phyloP scores from a whole-genome alignment of 192 early-diverging fungal species.

The Coemansia sp. region DNA sequence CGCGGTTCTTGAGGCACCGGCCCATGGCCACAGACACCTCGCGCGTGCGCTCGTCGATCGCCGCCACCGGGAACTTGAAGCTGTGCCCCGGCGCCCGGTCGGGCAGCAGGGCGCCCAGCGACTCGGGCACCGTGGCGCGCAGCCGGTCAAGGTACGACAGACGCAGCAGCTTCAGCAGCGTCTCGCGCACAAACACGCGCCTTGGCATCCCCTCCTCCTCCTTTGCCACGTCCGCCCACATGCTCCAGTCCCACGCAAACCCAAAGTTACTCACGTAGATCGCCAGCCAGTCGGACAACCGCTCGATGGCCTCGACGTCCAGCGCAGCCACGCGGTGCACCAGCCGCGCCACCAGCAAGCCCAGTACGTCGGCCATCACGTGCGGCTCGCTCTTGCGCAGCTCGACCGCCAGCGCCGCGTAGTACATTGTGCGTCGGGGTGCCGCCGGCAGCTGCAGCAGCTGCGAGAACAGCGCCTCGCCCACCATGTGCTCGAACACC shows the following conservation, averaged over 20 bases:
- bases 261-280: slow-evolving; percentile 93
- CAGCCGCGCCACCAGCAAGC: slow-evolving; percentile 29
- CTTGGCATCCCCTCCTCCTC: slow-evolving; percentile 25
- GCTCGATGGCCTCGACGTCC: slow-evolving; percentile 81
- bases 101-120: slow-evolving; percentile 60
- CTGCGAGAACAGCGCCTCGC: slow-evolving; percentile 58
- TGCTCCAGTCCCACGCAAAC: slow-evolving; percentile 85
- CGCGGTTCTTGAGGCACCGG: slow-evolving; percentile 45
- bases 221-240: slow-evolving; percentile 56
- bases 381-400: slow-evolving; percentile 53
- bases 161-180: slow-evolving; percentile 79
- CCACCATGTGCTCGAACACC: slow-evolving; percentile 56
- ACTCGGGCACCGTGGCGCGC: slow-evolving; percentile 69
- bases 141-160: slow-evolving; percentile 90
- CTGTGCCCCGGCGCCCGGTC: slow-evolving; percentile 62
- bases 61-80: slow-evolving; percentile 65
- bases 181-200: slow-evolving; percentile 75
- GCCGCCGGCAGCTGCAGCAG: slow-evolving; percentile 60
- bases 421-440: slow-evolving; percentile 49
- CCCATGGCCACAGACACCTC: slow-evolving; percentile 58
- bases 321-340: slow-evolving; percentile 19
- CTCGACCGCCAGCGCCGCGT: slow-evolving; percentile 51
- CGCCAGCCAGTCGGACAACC: slow-evolving; percentile 86
- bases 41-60: slow-evolving; percentile 59
- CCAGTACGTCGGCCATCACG: slow-evolving; percentile 32